Evolutionary conservation across 805 yeast genomes (phyloP), one percentile per base, ranked within the genome.

Genomic region (Starmera dryadoides): DNA sequence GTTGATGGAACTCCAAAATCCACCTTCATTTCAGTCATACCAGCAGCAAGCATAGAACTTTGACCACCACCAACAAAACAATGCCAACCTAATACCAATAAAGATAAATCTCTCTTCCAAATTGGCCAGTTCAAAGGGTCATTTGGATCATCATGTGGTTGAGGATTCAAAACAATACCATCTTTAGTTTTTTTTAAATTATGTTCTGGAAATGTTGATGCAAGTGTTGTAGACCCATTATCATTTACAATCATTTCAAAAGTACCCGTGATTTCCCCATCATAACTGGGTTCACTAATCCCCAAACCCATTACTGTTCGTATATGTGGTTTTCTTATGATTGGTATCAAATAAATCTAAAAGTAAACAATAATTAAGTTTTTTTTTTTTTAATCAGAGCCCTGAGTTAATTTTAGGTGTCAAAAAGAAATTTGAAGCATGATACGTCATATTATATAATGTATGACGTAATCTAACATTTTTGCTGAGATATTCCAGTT

Each of bases 71-170:
- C 77, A 10, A 77, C 58, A 47, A 77, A 73, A 11, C 77, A 72
- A 44, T 73, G 80, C 47, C 73, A 67, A 5, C 82, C 81, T 26
- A 77, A 66, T 15, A 69, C 70, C 10, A 66, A 46, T 31, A 77
- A 57, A 7, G 81, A 74, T 35, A 74, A 42, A 43, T 77, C 83
- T 22, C 81, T 61, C 31, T 74, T 63, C 76, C 79, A 73, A 7
- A 66, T 48, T 1, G 83, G 81, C 85, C 84, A 77, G 48, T 78
- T 79, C 31, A 78, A 60, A 2, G 85, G 85, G 45, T 78, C 85
- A 48, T 79, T 77, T 4, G 81, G 79, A 44, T 71, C 63, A 46
- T 77, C 74, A 30, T 73, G 75, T 5, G 85, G 85, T 52, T 78
- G 85, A 0, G 85, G 85, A 39, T 65, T 58, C 28, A 79, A 57